Percentiles rank a stretch among this genome's conserved stretches.
Evolutionary conservation across 2,329 filamentous ascomycete genomes (phyloP).

Genomic region (Epichloe baconii): DNA sequence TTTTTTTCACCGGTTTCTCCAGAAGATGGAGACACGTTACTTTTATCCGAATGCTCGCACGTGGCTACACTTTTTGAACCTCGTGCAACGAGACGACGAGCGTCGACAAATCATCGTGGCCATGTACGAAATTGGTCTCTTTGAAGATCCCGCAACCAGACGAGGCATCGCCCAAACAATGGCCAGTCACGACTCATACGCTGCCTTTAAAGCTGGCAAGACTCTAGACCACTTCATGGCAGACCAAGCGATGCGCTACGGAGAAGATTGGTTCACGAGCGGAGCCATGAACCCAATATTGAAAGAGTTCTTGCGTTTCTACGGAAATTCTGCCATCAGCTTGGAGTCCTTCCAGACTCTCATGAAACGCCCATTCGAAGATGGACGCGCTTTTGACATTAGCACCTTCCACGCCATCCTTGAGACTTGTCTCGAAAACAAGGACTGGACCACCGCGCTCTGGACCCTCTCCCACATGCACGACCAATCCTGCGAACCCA

Average conservation of each 20-base stretch:
- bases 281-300: conserved; percentile 25
- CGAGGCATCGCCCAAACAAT: conserved; percentile 28
- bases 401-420: conserved; percentile 27
- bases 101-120: conserved; percentile 30
- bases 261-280: conserved; percentile 29
- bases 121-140: conserved; percentile 32
- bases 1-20: conserved; percentile 30
- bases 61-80: conserved; percentile 35
- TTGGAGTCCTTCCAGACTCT: conserved; percentile 17
- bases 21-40: conserved; percentile 27
- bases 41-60: conserved; percentile 30
- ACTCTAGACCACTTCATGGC: conserved; percentile 24
- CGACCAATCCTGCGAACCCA: conserved; percentile 12
- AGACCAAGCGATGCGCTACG: conserved; percentile 30
- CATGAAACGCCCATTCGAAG: conserved; percentile 13
- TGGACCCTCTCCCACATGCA: conserved; percentile 17
- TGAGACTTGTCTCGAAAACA: conserved; percentile 14
- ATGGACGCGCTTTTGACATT: conserved; percentile 13
- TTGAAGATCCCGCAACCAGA: conserved; percentile 23
- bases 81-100: conserved; percentile 46
- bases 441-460: conserved; percentile 19
- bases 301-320: conserved; percentile 28
- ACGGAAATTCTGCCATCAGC: conserved; percentile 12
- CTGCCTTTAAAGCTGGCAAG: conserved; percentile 23
- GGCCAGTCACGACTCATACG: conserved; percentile 29